These are phyloP conservation scores for Saccharomycopsis hybrid DNA, from an alignment of 1,139 yeast species.

Conservation along the genomic window DNA sequence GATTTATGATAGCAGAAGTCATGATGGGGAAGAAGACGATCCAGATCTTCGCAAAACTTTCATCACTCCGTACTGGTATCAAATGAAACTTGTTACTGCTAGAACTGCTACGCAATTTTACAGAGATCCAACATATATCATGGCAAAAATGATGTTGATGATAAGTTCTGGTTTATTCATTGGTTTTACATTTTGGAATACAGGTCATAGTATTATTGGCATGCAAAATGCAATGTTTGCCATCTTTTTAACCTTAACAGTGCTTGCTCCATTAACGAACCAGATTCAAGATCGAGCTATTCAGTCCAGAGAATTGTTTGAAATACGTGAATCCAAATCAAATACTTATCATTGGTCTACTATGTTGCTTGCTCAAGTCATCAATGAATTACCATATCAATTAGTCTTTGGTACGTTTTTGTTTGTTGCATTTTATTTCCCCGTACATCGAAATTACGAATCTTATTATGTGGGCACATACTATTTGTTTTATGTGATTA, in stretches of 20 bases:
- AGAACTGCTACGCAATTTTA: conserved; percentile 42
- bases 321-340: conserved; percentile 55
- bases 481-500: conserved; percentile 38
- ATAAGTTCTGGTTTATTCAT: conserved; percentile 43
- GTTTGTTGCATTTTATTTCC: conserved; percentile 35
- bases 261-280: conserved; percentile 49
- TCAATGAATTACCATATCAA: conserved; percentile 36
- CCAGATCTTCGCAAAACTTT: conserved; percentile 25
- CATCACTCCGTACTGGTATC: conserved; percentile 35
- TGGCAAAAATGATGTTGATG: conserved; percentile 43
- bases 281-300: conserved; percentile 45
- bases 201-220: conserved; percentile 37
- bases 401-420: conserved; percentile 29
- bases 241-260: conserved; percentile 48
- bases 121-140: conserved; percentile 45
- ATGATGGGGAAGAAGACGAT: conserved; percentile 13
- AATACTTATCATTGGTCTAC: conserved; percentile 58
- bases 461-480: conserved; percentile 31
- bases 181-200: conserved; percentile 45
- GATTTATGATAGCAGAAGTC: conserved; percentile 5
- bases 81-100: conserved; percentile 35
- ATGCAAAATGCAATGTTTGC: conserved; percentile 46
- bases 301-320: conserved; percentile 46
- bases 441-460: conserved; percentile 38
- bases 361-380: conserved; percentile 34